These are phyloP conservation scores for Calonectria montana DNA, from an alignment of 2,329 filamentous ascomycete genomes.

Conservation along the genomic window DNA sequence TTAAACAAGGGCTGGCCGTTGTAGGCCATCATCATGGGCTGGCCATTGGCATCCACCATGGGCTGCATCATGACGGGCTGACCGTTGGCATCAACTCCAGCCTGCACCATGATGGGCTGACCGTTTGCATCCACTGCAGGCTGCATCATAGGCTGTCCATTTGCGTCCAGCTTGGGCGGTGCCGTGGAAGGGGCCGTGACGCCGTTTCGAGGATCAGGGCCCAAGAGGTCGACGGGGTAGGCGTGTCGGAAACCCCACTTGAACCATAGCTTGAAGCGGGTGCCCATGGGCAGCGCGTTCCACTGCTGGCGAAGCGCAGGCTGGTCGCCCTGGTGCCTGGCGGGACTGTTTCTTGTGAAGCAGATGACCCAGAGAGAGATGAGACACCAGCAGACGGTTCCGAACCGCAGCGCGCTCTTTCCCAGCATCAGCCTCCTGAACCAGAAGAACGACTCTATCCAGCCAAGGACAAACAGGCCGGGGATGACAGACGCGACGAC, in stretches of 20 bases:
- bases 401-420: slow-evolving; percentile 42
- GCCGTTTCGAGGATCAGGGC: slow-evolving; percentile 19
- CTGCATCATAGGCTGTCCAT: slow-evolving; percentile 9
- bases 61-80: neutral
- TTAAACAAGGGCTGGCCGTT: neutral
- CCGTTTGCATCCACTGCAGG: slow-evolving; percentile 1
- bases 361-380: slow-evolving; percentile 32
- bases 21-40: neutral
- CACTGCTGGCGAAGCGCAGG: slow-evolving; percentile 27
- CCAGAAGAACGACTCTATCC: slow-evolving; percentile 47
- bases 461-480: slow-evolving; percentile 44
- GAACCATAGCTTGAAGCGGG: slow-evolving; percentile 28
- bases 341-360: slow-evolving; percentile 25
- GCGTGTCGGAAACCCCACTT: slow-evolving; percentile 32
- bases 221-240: slow-evolving; percentile 30
- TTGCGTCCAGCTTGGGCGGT: neutral
- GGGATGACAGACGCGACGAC: slow-evolving; percentile 41
- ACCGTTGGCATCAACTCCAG: neutral
- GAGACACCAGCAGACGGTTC: slow-evolving; percentile 45
- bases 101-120: neutral
- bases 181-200: neutral
- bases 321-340: slow-evolving; percentile 19
- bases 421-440: slow-evolving; percentile 47
- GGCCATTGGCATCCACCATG: neutral
- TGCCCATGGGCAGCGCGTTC: slow-evolving; percentile 18